Base-by-base conservation (phyloP, 2,329 filamentous ascomycete genomes). In the Colletotrichum cuscutae region DNA sequence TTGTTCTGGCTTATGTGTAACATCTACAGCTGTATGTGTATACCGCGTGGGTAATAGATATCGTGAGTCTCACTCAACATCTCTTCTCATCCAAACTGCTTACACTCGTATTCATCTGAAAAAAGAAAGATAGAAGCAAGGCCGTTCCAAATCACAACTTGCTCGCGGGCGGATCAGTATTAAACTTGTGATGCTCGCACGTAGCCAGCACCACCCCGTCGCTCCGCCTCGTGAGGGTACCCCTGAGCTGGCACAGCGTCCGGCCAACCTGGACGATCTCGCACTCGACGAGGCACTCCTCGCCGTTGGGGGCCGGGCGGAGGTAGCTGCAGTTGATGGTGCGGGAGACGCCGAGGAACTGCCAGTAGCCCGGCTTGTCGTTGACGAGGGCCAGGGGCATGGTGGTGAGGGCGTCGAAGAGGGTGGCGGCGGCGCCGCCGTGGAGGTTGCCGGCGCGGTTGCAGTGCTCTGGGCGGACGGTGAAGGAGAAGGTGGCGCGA, bases 311-410 rank as follows among this genome's bases (percentile, higher is more conserved):
- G 3, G 88, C 86, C 1, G 92, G 92, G 1, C 91, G 86, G 72
- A 94, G 81, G 79, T 93, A 95, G 0, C 90, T 93, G 54, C 92
- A 86, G 77, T 88, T 90, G 66, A 95, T 84, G 30, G 89, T 91
- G 71, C 92, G 87, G 78, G 86, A 90, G 30, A 94, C 91, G 49
- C 92, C 92, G 28, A 91, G 85, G 52, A 82, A 83, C 68, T 86
- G 82, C 88, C 92, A 93, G 79, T 87, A 90, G 6, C 90, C 92
- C 0, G 88, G 89, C 26, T 83, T 83, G 66, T 73, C 71, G 57
- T 87, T 86, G 64, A 92, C 80, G 49, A 91, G 85, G 11, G 87
- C 81, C 13, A 94, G 80, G 4, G 90, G 84, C 22, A 89, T 79
- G 3, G 89, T 89, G 0, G 93, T 94, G 76, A 89, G 87, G 70